These are phyloP conservation scores for Pulchroboletus neoregius DNA, from an alignment of 1,284 basidiomycete genomes.

Conservation along the genomic window DNA sequence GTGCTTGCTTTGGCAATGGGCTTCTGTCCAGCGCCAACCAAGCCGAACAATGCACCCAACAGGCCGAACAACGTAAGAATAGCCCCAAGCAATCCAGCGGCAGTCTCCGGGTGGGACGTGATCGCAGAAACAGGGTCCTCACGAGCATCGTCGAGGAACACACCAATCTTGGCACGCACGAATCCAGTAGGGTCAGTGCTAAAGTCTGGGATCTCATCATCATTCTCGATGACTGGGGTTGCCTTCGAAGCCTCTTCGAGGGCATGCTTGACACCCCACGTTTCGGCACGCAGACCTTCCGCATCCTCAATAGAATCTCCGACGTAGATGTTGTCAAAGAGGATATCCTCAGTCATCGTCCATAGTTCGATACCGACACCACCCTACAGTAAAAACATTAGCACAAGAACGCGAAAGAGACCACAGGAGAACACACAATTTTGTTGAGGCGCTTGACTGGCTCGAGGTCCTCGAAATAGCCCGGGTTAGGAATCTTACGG, in stretches of 20 bases:
- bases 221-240: slow-evolving; percentile 41
- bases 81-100: slow-evolving; percentile 67
- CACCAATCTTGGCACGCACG: slow-evolving; percentile 70
- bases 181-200: slow-evolving; percentile 74
- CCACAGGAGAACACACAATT: slow-evolving; percentile 51
- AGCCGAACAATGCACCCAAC: slow-evolving; percentile 73
- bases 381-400: slow-evolving; percentile 44
- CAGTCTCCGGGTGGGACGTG: slow-evolving; percentile 82
- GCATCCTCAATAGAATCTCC: slow-evolving; percentile 86
- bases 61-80: slow-evolving; percentile 80
- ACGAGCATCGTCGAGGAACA: slow-evolving; percentile 72
- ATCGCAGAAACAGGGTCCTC: slow-evolving; percentile 72
- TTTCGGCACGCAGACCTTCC: slow-evolving; percentile 75
- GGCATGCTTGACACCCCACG: slow-evolving; percentile 79
- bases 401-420: background rate
- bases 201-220: slow-evolving; percentile 53
- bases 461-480: slow-evolving; percentile 84
- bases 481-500: slow-evolving; percentile 88
- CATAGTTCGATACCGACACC: slow-evolving; percentile 97
- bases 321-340: slow-evolving; percentile 94
- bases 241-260: slow-evolving; percentile 57
- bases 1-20: slow-evolving; percentile 63
- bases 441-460: slow-evolving; percentile 83
- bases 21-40: slow-evolving; percentile 70
- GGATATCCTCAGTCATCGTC: slow-evolving; percentile 98